phyloP scores from a whole-genome alignment of 1,139 yeast species.

The Blastobotrys malaysiensis region DNA sequence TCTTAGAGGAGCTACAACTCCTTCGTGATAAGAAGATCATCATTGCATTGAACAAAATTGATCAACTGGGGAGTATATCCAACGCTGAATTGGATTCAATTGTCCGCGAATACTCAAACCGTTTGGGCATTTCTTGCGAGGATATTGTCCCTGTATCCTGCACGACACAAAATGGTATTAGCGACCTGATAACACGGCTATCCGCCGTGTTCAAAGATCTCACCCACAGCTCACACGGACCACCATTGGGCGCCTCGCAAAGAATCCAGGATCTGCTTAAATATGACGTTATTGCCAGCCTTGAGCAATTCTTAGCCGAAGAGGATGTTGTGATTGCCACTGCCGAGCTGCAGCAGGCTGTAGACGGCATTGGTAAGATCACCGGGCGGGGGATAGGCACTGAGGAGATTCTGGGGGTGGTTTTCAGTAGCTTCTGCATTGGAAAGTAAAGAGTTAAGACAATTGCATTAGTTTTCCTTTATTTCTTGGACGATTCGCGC shows the following conservation, averaged over 20 bases:
- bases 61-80: slow-evolving; percentile 18
- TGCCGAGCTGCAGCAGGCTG: slow-evolving; percentile 67
- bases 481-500: slow-evolving; percentile 43
- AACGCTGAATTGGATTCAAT: slow-evolving; percentile 5
- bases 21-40: slow-evolving; percentile 20
- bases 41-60: slow-evolving; percentile 33
- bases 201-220: slow-evolving; percentile 45
- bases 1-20: slow-evolving; percentile 27
- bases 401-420: slow-evolving; percentile 87
- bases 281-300: slow-evolving; percentile 69
- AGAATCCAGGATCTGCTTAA: slow-evolving; percentile 68
- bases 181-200: slow-evolving; percentile 38
- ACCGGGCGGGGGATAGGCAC: slow-evolving; percentile 87
- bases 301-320: slow-evolving; percentile 51
- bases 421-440: slow-evolving; percentile 86
- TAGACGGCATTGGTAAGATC: slow-evolving; percentile 85
- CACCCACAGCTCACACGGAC: slow-evolving; percentile 14
- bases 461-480: neutral
- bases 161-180: slow-evolving; percentile 50
- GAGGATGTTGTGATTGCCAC: slow-evolving; percentile 79
- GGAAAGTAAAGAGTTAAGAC: slow-evolving; percentile 79
- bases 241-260: slow-evolving; percentile 53
- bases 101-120: neutral
- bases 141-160: slow-evolving; percentile 59
- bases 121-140: slow-evolving; percentile 30